Conservation (phyloP, 2,329 filamentous ascomycete species). For the Diaporthe sp. region DNA sequence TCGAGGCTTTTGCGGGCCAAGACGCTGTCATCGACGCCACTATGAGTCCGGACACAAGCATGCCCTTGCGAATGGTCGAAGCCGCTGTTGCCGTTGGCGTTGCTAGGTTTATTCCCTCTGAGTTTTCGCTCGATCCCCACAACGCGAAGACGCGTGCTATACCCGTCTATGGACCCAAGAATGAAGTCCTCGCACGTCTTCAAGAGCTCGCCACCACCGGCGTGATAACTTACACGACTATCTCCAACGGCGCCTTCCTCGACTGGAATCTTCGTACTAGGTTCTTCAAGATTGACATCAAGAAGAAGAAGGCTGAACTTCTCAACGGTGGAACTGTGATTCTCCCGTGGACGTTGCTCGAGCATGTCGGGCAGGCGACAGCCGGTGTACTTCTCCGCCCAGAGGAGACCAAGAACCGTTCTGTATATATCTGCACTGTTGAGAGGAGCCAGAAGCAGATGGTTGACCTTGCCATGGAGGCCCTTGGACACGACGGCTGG, state of each 20-base stretch:
- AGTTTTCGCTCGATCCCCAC: not conserved
- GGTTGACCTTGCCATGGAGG: constrained; percentile 17
- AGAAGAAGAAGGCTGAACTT: constrained; percentile 37
- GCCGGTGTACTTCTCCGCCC: constrained; percentile 40
- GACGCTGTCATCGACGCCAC: too few species aligned
- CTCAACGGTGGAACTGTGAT: constrained; percentile 41
- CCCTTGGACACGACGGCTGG: constrained; percentile 37
- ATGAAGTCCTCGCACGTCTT: too few species aligned
- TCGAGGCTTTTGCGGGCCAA: too few species aligned
- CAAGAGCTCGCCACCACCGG: not conserved
- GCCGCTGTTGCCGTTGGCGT: constrained; percentile 5
- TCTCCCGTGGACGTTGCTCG: constrained; percentile 40
- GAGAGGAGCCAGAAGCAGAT: constrained; percentile 34
- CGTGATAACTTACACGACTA: constrained; percentile 42
- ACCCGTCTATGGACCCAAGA: constrained; percentile 26
- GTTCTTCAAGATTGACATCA: constrained; percentile 39
- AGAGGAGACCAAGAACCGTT: constrained; percentile 43
- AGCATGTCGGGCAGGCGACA: constrained; percentile 41
- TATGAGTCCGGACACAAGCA: too few species aligned
- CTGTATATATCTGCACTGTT: constrained; percentile 29
- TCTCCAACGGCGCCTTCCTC: constrained; percentile 44
- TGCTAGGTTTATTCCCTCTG: not conserved
- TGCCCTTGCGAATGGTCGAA: not conserved
- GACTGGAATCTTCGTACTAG: constrained; percentile 40
- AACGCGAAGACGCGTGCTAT: constrained; percentile 37